Conservation (phyloP, 2,329 filamentous ascomycete species). For the Calonectria multiphialidica region DNA sequence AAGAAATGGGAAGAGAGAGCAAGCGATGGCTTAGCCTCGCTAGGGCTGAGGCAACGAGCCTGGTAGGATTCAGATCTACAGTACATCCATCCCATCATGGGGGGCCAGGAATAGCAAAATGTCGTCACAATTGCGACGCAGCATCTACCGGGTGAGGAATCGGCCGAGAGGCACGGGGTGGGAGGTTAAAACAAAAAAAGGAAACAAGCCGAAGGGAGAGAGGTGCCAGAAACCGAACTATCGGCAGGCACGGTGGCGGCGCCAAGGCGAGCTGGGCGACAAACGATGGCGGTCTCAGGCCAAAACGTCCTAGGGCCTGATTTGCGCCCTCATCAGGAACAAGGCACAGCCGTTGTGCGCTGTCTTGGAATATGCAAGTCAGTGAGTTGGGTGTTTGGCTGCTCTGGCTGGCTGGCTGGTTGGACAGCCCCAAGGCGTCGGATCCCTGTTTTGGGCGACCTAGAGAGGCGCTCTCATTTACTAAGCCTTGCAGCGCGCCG, state of each 20-base stretch:
- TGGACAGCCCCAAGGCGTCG: not conserved
- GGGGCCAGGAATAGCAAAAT: not conserved
- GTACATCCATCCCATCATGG: not conserved
- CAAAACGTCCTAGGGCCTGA: conserved; percentile 1
- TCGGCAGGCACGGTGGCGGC: not conserved
- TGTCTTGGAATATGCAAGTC: conserved; percentile 5
- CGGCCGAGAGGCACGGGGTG: not conserved
- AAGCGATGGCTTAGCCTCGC: not conserved
- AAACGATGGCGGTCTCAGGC: conserved; percentile 10
- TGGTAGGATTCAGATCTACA: conserved; percentile 5
- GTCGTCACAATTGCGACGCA: not conserved
- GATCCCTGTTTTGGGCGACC: no score
- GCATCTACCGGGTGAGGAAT: not conserved
- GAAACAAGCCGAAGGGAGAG: not conserved
- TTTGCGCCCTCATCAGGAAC: conserved; percentile 10
- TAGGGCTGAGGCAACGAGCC: conserved; percentile 1
- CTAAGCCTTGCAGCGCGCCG: conserved; percentile 2
- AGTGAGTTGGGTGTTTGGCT: not conserved
- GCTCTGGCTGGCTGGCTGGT: not conserved
- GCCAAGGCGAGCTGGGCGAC: not conserved
- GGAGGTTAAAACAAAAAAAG: not conserved
- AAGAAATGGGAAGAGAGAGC: not conserved
- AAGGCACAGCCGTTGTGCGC: conserved; percentile 12
- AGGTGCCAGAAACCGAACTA: not conserved
- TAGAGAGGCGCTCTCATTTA: not conserved